Evolutionary conservation across 2,329 filamentous ascomycete genomes (phyloP).

Genomic region (Diplocarpon rosae): DNA sequence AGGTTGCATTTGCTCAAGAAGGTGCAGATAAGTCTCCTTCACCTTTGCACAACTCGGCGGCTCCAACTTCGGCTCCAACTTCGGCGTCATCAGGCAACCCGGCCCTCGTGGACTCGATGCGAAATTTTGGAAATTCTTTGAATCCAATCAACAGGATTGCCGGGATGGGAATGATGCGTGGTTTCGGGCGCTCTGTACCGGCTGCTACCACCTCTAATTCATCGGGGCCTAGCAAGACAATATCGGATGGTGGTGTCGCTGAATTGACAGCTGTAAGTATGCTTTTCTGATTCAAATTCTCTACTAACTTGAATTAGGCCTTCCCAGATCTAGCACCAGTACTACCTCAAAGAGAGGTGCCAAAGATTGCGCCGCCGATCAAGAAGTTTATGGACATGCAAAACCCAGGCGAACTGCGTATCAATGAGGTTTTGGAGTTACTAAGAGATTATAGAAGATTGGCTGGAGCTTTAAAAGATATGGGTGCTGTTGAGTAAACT

Average conservation of each 20-base stretch:
- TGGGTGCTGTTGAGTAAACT: slow-evolving; percentile 40
- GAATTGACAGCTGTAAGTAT: slow-evolving; percentile 44
- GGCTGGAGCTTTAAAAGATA: slow-evolving; percentile 50
- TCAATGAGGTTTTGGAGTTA: slow-evolving; percentile 64
- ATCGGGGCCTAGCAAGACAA: slow-evolving; percentile 31
- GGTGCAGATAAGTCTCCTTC: slow-evolving; percentile 29
- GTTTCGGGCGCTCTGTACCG: slow-evolving; percentile 50
- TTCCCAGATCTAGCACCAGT: slow-evolving; percentile 48
- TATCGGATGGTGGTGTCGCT: slow-evolving; percentile 37
- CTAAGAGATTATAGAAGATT: slow-evolving; percentile 65
- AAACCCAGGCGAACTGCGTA: slow-evolving; percentile 56
- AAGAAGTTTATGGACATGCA: slow-evolving; percentile 63
- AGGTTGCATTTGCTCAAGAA: slow-evolving; percentile 38
- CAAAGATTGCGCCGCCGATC: slow-evolving; percentile 54
- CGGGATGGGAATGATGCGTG: slow-evolving; percentile 61
- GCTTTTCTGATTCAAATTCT: background rate
- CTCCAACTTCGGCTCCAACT: slow-evolving; percentile 26
- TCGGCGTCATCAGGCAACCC: slow-evolving; percentile 35
- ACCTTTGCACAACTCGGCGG: slow-evolving; percentile 15
- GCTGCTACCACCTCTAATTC: slow-evolving; percentile 31
- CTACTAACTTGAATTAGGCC: slow-evolving; percentile 32
- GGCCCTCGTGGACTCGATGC: slow-evolving; percentile 67
- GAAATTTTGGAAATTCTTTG: slow-evolving; percentile 66
- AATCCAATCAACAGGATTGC: slow-evolving; percentile 76
- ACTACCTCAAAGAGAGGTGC: slow-evolving; percentile 42